These are phyloP conservation scores for Herpetomonas muscarum DNA, from an alignment of 208 protist species.

Conservation along the genomic window DNA sequence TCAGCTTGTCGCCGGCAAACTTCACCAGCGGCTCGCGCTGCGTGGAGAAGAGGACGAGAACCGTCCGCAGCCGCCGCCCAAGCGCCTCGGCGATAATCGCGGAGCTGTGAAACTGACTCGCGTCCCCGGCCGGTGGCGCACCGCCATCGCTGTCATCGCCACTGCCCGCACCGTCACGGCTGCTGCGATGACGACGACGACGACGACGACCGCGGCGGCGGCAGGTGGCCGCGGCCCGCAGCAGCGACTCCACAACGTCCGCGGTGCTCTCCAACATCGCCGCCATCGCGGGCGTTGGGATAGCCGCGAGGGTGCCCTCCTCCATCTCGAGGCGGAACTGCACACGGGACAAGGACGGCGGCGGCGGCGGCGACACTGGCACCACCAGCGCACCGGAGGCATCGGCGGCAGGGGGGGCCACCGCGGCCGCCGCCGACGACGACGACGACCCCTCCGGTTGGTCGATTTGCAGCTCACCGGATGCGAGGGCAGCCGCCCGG, in stretches of 20 bases:
- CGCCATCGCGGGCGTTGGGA: conserved; percentile 41
- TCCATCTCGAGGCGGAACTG: conserved; percentile 76
- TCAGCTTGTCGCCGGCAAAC: conserved; percentile 51
- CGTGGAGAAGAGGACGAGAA: conserved; percentile 65
- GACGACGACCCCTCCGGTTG: not conserved
- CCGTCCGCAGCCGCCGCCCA: conserved; percentile 32
- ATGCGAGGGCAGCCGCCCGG: not conserved
- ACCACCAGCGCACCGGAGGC: not conserved
- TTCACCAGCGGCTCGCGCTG: conserved; percentile 37
- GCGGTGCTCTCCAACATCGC: conserved; percentile 31
- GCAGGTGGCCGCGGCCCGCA: conserved; percentile 7
- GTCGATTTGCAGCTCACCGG: not conserved
- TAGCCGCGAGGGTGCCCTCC: conserved; percentile 30
- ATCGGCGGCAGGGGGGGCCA: not conserved
- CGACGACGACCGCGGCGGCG: not conserved
- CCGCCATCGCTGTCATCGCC: not conserved
- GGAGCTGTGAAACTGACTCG: conserved; percentile 38
- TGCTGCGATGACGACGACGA: not conserved
- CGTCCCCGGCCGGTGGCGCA: not conserved
- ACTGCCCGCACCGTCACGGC: not conserved
- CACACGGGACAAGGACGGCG: conserved; percentile 11
- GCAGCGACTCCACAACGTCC: conserved; percentile 30
- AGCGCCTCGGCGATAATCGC: conserved; percentile 43
- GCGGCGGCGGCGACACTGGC: not conserved
- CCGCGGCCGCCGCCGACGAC: not conserved